Percentiles rank a stretch among this genome's conserved stretches.
These are phyloP conservation scores for Populus trichocarpa DNA, from an alignment of 441 rosid species.

Conservation along the genomic window DNA sequence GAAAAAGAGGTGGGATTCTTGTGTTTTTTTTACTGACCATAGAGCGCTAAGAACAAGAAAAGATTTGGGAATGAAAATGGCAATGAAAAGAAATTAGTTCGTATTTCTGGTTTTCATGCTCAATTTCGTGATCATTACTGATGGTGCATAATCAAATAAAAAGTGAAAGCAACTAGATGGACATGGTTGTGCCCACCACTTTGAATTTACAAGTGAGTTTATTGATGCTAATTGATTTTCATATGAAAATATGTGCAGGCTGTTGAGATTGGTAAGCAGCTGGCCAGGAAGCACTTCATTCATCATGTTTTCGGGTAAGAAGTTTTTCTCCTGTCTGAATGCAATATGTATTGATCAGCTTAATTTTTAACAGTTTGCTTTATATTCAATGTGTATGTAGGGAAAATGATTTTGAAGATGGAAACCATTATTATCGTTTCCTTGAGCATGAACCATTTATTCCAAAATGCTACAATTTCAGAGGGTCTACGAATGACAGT, in stretches of 20 bases:
- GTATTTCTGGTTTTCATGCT: neutral
- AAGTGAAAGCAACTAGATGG: neutral
- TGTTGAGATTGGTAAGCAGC: conserved; percentile 57
- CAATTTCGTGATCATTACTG: neutral
- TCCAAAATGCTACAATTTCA: conserved; percentile 64
- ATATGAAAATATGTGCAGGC: conserved; percentile 39
- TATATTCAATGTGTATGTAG: conserved; percentile 28
- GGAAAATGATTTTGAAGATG: conserved; percentile 78
- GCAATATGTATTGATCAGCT: neutral
- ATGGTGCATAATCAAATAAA: neutral
- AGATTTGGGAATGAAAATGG: neutral
- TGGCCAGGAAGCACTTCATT: conserved; percentile 73
- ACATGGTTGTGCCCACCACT: neutral
- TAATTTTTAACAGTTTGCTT: no score
- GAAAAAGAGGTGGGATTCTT: neutral
- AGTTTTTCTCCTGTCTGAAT: neutral
- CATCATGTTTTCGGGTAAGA: conserved; percentile 85
- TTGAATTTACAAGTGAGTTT: neutral
- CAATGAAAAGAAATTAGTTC: neutral
- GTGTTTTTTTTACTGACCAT: neutral
- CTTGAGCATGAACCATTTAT: conserved; percentile 82
- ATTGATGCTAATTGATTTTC: neutral
- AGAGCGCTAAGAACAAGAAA: neutral
- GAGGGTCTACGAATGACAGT: conserved; percentile 52
- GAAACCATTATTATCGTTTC: conserved; percentile 70